Conservation (phyloP, 176 grass and related monocot genomes). For the Rhynchospora breviuscula region DNA sequence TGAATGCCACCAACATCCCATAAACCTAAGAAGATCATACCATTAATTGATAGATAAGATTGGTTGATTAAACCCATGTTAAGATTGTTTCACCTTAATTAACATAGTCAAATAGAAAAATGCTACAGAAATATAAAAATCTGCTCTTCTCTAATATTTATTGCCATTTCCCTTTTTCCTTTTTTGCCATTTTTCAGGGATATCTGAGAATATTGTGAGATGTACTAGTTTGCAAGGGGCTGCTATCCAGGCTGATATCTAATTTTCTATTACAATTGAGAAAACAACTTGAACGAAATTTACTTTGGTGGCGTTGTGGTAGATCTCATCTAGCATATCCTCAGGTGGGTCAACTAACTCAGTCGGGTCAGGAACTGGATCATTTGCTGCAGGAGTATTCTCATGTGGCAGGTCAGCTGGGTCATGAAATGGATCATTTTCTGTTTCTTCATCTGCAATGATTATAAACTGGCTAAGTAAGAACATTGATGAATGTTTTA, state of each 20-base stretch:
- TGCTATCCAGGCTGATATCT: neutral
- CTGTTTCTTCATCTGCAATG: slow-evolving; percentile 35
- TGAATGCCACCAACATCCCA: neutral
- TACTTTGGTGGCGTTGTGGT: slow-evolving; percentile 48
- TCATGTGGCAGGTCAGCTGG: slow-evolving; percentile 21
- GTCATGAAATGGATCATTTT: slow-evolving; percentile 27
- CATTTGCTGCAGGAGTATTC: neutral
- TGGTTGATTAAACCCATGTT: neutral
- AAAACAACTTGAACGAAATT: slow-evolving; percentile 7
- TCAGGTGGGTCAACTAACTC: slow-evolving; percentile 37
- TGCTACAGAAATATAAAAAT: neutral
- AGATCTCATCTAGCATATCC: slow-evolving; percentile 69
- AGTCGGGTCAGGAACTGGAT: slow-evolving; percentile 3
- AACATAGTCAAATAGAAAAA: neutral
- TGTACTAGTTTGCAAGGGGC: neutral
- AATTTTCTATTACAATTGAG: neutral
- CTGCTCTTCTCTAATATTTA: neutral
- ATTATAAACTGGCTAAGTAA: neutral
- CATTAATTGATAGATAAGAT: neutral
- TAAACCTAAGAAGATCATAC: neutral
- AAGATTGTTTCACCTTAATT: neutral
- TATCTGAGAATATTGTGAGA: neutral
- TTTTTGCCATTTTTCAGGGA: neutral
- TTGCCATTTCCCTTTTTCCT: neutral
- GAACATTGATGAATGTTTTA: neutral